Percentiles rank a stretch among this genome's conserved stretches.
These are phyloP conservation scores for Capronia coronata DNA, from an alignment of 2,329 filamentous ascomycete species.

Conservation along the genomic window DNA sequence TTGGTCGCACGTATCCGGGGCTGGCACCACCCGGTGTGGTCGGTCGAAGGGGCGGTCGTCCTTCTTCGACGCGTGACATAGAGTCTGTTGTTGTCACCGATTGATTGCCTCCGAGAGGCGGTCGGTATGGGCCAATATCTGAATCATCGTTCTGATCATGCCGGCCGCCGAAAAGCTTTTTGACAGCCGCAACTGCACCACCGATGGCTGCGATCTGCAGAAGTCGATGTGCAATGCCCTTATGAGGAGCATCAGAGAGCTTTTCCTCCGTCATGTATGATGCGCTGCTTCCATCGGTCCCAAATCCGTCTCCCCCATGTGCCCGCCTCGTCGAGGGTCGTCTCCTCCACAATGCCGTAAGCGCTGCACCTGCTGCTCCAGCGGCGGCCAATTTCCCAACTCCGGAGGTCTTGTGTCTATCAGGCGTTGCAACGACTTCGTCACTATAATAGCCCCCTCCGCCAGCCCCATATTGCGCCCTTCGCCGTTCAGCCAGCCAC, in stretches of 20 bases:
- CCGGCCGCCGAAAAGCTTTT: slow-evolving; percentile 52
- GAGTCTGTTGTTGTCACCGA: slow-evolving; percentile 44
- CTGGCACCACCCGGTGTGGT: slow-evolving; percentile 33
- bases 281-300: slow-evolving; percentile 35
- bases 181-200: slow-evolving; percentile 57
- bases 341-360: slow-evolving; percentile 46
- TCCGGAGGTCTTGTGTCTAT: slow-evolving; percentile 36
- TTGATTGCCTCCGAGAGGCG: slow-evolving; percentile 45
- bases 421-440: slow-evolving; percentile 44
- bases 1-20: slow-evolving; percentile 29
- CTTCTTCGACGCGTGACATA: slow-evolving; percentile 46
- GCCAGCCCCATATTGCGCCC: slow-evolving; percentile 50
- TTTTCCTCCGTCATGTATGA: slow-evolving; percentile 62
- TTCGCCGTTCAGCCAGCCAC: slow-evolving; percentile 57
- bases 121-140: slow-evolving; percentile 48
- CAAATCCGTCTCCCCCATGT: slow-evolving; percentile 39
- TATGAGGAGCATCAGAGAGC: slow-evolving; percentile 49
- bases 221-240: slow-evolving; percentile 56
- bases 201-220: slow-evolving; percentile 55
- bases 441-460: slow-evolving; percentile 53
- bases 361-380: slow-evolving; percentile 52
- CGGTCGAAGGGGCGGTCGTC: slow-evolving; percentile 46
- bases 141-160: slow-evolving; percentile 49
- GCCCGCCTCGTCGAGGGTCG: slow-evolving; percentile 30
- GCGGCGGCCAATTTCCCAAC: slow-evolving; percentile 48